phyloP scores from a whole-genome alignment of 2,329 filamentous ascomycete genomes.

The Plenodomus tracheiphilus region DNA sequence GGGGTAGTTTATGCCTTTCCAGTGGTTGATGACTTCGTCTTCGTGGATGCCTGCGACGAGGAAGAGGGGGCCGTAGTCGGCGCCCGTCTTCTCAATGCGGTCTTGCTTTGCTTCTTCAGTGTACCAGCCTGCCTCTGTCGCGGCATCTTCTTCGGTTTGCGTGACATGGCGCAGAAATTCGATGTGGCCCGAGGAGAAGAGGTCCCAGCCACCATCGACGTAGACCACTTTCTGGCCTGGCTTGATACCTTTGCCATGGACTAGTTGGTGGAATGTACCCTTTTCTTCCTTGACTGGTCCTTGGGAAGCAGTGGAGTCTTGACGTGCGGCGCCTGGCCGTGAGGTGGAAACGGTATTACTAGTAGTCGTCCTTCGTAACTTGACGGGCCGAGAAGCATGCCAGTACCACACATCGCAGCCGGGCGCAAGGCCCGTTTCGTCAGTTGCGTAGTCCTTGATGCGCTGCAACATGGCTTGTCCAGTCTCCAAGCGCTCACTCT shows the following conservation, averaged over 20 bases:
- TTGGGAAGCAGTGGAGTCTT: constrained; percentile 46
- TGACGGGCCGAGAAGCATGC: constrained; percentile 57
- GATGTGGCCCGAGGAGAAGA: constrained; percentile 96
- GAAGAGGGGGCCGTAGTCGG: constrained; percentile 80
- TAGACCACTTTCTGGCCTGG: constrained; percentile 87
- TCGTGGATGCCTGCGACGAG: constrained; percentile 94
- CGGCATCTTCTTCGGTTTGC: constrained; percentile 71
- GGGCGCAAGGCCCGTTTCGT: constrained; percentile 76
- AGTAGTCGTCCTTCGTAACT: constrained; percentile 40
- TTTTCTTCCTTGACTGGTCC: constrained; percentile 57
- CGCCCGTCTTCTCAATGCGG: constrained; percentile 64
- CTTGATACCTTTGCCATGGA: constrained; percentile 70
- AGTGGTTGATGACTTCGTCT: constrained; percentile 91
- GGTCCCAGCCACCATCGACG: constrained; percentile 93
- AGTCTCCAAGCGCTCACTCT: constrained; percentile 65
- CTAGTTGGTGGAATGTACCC: constrained; percentile 68
- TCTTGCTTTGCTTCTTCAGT: constrained; percentile 64
- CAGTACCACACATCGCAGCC: constrained; percentile 87
- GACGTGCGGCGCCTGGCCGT: constrained; percentile 24
- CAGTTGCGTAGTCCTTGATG: constrained; percentile 84
- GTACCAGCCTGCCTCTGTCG: constrained; percentile 73
- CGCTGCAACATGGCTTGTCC: constrained; percentile 74
- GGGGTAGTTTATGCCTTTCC: constrained; percentile 97
- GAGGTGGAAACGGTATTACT: constrained; percentile 22
- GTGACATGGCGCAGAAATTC: constrained; percentile 85